A percentile compares a stretch with the other conserved stretches of the same genome.
phyloP scores from a whole-genome alignment of 148 eudicot genomes.

The Amaranthus cruentus region DNA sequence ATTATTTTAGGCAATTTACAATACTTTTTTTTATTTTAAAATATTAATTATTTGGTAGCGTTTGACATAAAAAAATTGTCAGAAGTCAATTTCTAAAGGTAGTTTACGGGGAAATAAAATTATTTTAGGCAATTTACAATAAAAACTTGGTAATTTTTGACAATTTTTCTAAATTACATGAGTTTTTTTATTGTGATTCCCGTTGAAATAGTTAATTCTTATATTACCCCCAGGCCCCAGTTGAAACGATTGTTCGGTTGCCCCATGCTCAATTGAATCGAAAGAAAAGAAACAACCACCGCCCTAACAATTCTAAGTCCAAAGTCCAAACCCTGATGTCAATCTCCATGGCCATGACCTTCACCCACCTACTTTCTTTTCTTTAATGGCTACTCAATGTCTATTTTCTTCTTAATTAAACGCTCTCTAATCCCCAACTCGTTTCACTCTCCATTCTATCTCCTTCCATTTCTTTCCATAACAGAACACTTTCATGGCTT shows the following conservation, averaged over 20 bases:
- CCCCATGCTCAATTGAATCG: neutral
- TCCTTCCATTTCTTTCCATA: conserved; percentile 2
- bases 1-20: too few relatives aligned
- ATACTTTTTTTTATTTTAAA: too few relatives aligned
- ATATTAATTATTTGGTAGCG: too few relatives aligned
- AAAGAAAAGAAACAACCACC: neutral
- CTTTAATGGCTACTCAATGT: conserved; percentile 16
- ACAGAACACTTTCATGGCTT: conserved; percentile 17
- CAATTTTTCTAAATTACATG: neutral
- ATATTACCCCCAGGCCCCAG: too few relatives aligned
- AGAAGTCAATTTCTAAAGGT: too few relatives aligned
- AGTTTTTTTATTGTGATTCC: too few relatives aligned
- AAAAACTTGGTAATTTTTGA: neutral
- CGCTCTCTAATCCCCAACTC: conserved; percentile 3
- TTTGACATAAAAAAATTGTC: too few relatives aligned
- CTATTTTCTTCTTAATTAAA: conserved; percentile 3
- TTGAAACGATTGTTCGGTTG: too few relatives aligned
- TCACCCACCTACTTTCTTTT: neutral
- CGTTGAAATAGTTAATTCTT: too few relatives aligned
- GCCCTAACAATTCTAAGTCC: neutral
- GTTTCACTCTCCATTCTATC: neutral
- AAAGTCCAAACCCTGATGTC: neutral
- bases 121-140: neutral
- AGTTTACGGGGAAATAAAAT: too few relatives aligned
- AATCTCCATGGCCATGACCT: neutral